Conservation (phyloP, 208 protist species). For the Leishmania amazonensis region DNA sequence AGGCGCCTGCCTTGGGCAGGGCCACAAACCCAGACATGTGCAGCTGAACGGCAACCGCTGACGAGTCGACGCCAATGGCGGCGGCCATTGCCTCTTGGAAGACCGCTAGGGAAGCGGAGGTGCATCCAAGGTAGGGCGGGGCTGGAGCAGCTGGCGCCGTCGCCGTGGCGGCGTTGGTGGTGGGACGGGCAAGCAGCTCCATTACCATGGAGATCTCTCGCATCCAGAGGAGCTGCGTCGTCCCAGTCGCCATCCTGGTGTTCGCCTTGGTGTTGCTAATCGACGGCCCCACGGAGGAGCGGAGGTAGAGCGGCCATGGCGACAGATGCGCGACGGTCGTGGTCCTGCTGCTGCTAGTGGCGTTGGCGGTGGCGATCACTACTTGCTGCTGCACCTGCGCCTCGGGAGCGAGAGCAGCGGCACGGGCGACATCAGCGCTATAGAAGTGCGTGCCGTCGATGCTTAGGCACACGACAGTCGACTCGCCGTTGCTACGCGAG, state of each 20-base stretch:
- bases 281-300: not conserved
- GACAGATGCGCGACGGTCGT: conserved; percentile 1
- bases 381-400: not conserved
- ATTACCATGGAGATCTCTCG: conserved; percentile 32
- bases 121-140: conserved; percentile 16
- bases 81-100: conserved; percentile 35
- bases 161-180: not conserved
- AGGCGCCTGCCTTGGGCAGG: conserved; percentile 4
- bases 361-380: not conserved
- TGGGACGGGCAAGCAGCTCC: conserved; percentile 29
- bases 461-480: conserved; percentile 56
- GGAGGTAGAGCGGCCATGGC: conserved; percentile 27
- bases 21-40: conserved; percentile 17
- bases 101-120: conserved; percentile 21
- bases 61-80: conserved; percentile 33
- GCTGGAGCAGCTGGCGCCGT: not conserved
- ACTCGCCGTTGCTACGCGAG: conserved; percentile 33
- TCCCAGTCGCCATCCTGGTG: not conserved
- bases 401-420: not conserved
- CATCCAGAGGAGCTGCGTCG: conserved; percentile 21
- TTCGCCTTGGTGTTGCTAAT: not conserved
- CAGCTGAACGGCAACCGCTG: conserved; percentile 33
- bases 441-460: conserved; percentile 69
- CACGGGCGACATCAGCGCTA: conserved; percentile 50
- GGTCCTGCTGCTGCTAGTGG: not conserved